A percentile compares a stretch with the other conserved stretches of the same genome.
Evolutionary conservation across 2,329 filamentous ascomycete species (phyloP).

Genomic region (Sporothrix humicola): DNA sequence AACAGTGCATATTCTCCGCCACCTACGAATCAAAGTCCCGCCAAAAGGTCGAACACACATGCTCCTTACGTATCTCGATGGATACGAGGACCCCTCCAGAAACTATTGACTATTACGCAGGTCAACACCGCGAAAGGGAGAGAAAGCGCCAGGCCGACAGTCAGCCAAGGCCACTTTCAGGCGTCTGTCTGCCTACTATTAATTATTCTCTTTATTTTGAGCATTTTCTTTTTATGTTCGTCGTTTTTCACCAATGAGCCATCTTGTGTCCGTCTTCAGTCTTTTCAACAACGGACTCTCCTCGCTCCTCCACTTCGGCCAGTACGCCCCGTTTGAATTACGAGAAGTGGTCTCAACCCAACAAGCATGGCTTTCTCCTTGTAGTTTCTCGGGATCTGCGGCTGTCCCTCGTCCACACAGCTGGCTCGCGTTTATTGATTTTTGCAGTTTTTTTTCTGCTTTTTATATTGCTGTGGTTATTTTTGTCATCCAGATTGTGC

Average conservation of each 20-base stretch:
- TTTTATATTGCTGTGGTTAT: not conserved
- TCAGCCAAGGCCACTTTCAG: conserved; percentile 3
- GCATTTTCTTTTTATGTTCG: not conserved
- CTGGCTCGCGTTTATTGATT: conserved; percentile 1
- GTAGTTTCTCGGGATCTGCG: not conserved
- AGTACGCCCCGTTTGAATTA: conserved; percentile 6
- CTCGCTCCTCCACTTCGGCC: not conserved
- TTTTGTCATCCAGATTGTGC: not conserved
- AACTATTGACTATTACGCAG: conserved; percentile 8
- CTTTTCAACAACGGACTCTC: not conserved
- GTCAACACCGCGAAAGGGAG: not conserved
- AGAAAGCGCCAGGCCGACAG: not conserved
- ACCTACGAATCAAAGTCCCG: not conserved
- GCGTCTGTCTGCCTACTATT: not conserved
- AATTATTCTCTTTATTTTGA: too few relatives aligned
- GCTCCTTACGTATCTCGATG: not conserved
- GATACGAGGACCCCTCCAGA: conserved; percentile 2
- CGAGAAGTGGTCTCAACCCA: conserved; percentile 4
- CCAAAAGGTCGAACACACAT: not conserved
- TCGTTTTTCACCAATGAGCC: not conserved
- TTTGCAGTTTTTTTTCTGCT: not conserved
- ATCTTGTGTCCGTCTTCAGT: not conserved
- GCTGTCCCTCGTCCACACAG: not conserved
- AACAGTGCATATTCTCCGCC: not conserved
- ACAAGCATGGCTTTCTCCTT: not conserved